Conservation (phyloP, 345 rosid species). For the Eucalyptus melliodora region DNA sequence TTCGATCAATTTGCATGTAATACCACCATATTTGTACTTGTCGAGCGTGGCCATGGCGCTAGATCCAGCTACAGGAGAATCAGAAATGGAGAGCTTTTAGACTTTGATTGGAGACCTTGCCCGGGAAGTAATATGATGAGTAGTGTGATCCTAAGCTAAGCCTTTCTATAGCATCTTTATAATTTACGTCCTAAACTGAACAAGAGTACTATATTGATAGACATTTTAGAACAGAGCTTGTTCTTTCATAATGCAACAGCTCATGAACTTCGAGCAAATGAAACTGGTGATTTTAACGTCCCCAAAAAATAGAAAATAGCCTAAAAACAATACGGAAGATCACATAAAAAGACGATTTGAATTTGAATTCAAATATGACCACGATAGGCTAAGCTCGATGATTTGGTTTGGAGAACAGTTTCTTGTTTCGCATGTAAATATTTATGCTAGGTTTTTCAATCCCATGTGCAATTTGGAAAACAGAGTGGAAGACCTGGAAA, state of each 20-base stretch:
- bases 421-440: accelerated
- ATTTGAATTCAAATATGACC: accelerated
- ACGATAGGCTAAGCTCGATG: accelerated
- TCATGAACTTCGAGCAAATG: neutral
- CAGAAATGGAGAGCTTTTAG: accelerated
- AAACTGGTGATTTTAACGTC: accelerated
- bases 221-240: neutral
- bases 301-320: neutral
- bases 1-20: neutral
- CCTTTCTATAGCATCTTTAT: neutral
- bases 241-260: neutral
- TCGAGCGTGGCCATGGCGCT: neutral
- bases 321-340: accelerated
- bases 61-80: neutral
- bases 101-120: neutral
- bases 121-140: neutral
- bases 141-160: neutral
- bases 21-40: neutral
- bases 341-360: accelerated
- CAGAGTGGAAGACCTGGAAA: accelerated
- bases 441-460: neutral
- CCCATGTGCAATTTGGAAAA: neutral
- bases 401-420: accelerated
- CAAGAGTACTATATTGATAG: neutral
- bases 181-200: accelerated